phyloP scores from a whole-genome alignment of 1,284 basidiomycete species.

The Ceraceosorus guamensis region DNA sequence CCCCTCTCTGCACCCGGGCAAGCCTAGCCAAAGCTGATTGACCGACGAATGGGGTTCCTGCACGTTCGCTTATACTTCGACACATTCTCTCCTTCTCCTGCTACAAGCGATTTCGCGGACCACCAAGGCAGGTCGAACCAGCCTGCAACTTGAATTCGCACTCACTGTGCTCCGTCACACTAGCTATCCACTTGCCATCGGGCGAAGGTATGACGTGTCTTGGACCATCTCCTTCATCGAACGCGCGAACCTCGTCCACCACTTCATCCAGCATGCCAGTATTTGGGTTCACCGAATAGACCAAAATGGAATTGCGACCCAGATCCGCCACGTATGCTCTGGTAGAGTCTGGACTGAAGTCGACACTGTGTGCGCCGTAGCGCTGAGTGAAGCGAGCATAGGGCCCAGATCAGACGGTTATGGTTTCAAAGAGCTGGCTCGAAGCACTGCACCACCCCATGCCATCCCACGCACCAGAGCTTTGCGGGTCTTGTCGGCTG shows the following conservation, averaged over 20 bases:
- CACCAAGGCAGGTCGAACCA: too few species aligned
- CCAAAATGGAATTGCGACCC: constrained; percentile 34
- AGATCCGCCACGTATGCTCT: constrained; percentile 37
- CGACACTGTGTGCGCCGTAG: constrained; percentile 34
- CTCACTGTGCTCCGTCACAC: constrained; percentile 36
- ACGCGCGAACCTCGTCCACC: constrained; percentile 14
- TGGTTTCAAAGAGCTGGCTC: neutral
- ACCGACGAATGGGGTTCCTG: too few species aligned
- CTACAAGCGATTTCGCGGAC: too few species aligned
- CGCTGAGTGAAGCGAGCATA: constrained; percentile 1
- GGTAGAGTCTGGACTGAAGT: constrained; percentile 11
- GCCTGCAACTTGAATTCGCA: too few species aligned
- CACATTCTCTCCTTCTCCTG: too few species aligned
- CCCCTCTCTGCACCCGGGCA: too few species aligned
- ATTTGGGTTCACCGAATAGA: constrained; percentile 13
- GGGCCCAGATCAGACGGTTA: neutral
- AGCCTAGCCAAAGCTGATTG: too few species aligned
- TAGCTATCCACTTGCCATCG: constrained; percentile 21
- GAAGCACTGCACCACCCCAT: neutral
- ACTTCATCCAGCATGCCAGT: constrained; percentile 12
- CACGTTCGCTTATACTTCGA: too few species aligned
- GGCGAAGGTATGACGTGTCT: constrained; percentile 36
- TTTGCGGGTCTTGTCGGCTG: constrained; percentile 29
- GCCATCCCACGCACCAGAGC: constrained; percentile 8
- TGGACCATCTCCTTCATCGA: constrained; percentile 28